phyloP scores from a whole-genome alignment of 257 asterid species.

The Rehmannia glutinosa region DNA sequence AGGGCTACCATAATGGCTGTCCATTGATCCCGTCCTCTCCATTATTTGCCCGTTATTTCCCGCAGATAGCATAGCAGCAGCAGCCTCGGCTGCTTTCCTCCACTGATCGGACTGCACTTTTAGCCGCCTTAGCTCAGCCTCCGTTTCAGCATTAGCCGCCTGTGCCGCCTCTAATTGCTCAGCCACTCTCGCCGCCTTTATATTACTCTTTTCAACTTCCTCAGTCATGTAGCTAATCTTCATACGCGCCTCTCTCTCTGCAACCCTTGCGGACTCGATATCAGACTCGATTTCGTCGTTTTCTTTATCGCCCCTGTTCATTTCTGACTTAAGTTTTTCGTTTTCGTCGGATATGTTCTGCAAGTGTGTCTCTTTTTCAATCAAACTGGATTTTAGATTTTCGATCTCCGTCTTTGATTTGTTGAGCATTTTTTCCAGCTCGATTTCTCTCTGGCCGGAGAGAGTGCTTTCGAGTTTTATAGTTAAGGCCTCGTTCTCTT shows the following conservation, averaged over 20 bases:
- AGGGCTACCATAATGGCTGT: slow-evolving; percentile 58
- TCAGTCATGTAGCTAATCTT: slow-evolving; percentile 48
- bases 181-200: slow-evolving; percentile 35
- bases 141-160: slow-evolving; percentile 70
- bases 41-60: slow-evolving; percentile 63
- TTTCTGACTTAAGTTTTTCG: slow-evolving; percentile 42
- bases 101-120: slow-evolving; percentile 95
- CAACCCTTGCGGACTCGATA: slow-evolving; percentile 44
- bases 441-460: slow-evolving; percentile 32
- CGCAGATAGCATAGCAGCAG: slow-evolving; percentile 76
- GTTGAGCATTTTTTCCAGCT: slow-evolving; percentile 50
- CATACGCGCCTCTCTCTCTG: slow-evolving; percentile 63
- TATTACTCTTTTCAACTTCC: slow-evolving; percentile 63
- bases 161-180: slow-evolving; percentile 78
- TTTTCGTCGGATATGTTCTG: slow-evolving; percentile 43
- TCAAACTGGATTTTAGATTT: slow-evolving; percentile 36
- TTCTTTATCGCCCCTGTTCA: slow-evolving; percentile 5
- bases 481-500: slow-evolving; percentile 68
- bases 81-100: slow-evolving; percentile 98
- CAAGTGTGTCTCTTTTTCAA: slow-evolving; percentile 50
- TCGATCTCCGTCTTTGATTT: slow-evolving; percentile 35
- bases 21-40: slow-evolving; percentile 85
- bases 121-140: slow-evolving; percentile 65
- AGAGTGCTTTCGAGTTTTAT: slow-evolving; percentile 29
- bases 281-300: slow-evolving; percentile 24